phyloP scores from a whole-genome alignment of 257 asterid genomes.

The Solanum medicagineum region DNA sequence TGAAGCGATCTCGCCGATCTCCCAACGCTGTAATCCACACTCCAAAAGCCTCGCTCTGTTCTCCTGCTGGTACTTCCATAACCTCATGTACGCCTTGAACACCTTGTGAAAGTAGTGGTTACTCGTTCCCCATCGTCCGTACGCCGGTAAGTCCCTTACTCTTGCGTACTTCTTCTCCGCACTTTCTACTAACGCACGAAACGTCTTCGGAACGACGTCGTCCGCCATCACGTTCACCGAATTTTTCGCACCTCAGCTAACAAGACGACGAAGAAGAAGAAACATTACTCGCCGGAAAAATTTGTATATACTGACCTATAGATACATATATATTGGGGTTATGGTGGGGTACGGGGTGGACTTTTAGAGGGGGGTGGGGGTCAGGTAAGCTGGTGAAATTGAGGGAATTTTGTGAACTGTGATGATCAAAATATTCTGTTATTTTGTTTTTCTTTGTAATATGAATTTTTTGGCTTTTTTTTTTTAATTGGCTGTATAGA shows the following conservation, averaged over 20 bases:
- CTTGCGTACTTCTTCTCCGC: conserved; percentile 95
- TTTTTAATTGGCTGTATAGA: neutral
- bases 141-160: conserved; percentile 84
- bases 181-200: conserved; percentile 53
- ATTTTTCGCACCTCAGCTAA: neutral
- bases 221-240: conserved; percentile 31
- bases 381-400: conserved; percentile 10
- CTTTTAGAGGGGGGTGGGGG: neutral
- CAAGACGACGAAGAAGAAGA: neutral
- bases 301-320: neutral
- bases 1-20: conserved; percentile 98
- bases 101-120: conserved; percentile 69
- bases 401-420: conserved; percentile 5
- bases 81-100: conserved; percentile 70
- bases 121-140: conserved; percentile 48
- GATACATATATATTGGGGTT: neutral
- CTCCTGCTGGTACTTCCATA: conserved; percentile 92
- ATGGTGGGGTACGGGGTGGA: neutral
- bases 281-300: neutral
- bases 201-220: conserved; percentile 37
- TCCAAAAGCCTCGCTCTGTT: conserved; percentile 57
- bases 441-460: conserved; percentile 1
- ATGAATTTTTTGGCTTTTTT: neutral
- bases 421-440: conserved; percentile 11
- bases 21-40: conserved; percentile 88